Percentiles rank a stretch among this genome's conserved stretches.
Evolutionary conservation across 352 stramenopile species (phyloP).

Genomic region (Phytopythium kandeliae): DNA sequence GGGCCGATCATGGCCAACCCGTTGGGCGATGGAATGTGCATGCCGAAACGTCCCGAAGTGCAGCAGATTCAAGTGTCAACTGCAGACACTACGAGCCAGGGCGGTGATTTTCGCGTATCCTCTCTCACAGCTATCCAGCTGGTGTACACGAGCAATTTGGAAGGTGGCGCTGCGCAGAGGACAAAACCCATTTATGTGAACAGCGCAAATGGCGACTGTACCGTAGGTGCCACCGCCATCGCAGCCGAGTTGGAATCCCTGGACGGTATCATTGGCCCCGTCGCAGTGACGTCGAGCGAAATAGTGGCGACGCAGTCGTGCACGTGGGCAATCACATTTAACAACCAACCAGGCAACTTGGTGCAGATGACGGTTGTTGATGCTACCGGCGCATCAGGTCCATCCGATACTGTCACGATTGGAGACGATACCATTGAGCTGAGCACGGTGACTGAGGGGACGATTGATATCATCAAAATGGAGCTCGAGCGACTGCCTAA

Average conservation of each 20-base stretch:
- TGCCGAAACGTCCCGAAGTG: constrained; percentile 66
- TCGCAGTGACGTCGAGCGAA: constrained; percentile 46
- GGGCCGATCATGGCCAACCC: constrained; percentile 79
- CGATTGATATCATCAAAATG: constrained; percentile 92
- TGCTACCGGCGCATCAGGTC: constrained; percentile 22
- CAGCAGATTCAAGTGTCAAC: constrained; percentile 90
- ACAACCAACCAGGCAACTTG: constrained; percentile 82
- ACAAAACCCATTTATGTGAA: constrained; percentile 86
- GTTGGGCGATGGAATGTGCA: constrained; percentile 56
- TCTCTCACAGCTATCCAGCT: constrained; percentile 82
- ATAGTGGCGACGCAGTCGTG: constrained; percentile 61
- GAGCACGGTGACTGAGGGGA: constrained; percentile 62
- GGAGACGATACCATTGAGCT: constrained; percentile 84
- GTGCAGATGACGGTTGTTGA: constrained; percentile 66
- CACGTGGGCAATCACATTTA: constrained; percentile 89
- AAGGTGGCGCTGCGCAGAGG: constrained; percentile 35
- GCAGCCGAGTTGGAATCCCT: constrained; percentile 42
- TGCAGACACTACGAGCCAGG: constrained; percentile 83
- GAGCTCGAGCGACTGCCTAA: constrained; percentile 90
- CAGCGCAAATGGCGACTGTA: constrained; percentile 71
- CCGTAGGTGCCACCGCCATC: constrained; percentile 51
- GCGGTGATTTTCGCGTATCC: constrained; percentile 89
- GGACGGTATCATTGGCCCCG: constrained; percentile 25
- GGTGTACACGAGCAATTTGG: constrained; percentile 72
- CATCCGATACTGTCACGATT: constrained; percentile 37